Evolutionary conservation across 2,329 filamentous ascomycete species (phyloP).

Genomic region (Didymella pinodella): DNA sequence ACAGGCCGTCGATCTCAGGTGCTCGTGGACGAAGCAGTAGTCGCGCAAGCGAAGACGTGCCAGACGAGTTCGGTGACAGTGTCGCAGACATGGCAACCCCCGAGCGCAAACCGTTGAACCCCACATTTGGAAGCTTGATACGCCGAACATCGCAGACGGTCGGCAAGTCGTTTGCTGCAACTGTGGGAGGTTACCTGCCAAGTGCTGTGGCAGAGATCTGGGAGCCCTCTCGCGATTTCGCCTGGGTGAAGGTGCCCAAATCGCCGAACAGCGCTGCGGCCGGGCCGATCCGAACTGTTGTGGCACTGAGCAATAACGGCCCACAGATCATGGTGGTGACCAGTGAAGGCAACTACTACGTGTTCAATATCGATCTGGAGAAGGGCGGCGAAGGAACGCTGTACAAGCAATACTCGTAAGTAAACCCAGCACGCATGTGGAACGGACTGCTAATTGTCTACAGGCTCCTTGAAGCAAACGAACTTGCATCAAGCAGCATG

Average conservation of each 20-base stretch:
- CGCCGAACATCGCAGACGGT: constrained; percentile 95
- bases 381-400: constrained; percentile 91
- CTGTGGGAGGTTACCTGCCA: constrained; percentile 89
- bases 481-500: constrained; percentile 42
- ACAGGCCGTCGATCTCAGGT: constrained; percentile 29
- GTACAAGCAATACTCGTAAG: constrained; percentile 92
- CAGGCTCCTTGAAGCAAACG: constrained; percentile 48
- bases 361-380: constrained; percentile 95
- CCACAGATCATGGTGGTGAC: constrained; percentile 99
- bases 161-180: constrained; percentile 84
- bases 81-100: constrained; percentile 38
- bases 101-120: constrained; percentile 61
- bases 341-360: constrained; percentile 91
- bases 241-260: constrained; percentile 91
- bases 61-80: constrained; percentile 54
- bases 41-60: constrained; percentile 50
- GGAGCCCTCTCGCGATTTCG: constrained; percentile 94
- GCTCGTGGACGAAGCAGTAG: constrained; percentile 54
- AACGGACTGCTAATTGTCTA: constrained; percentile 26
- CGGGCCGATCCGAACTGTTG: constrained; percentile 81
- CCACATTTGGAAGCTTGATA: constrained; percentile 87
- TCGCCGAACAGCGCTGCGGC: constrained; percentile 48
- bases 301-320: constrained; percentile 93
- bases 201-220: constrained; percentile 96
- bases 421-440: constrained; percentile 26